Evolutionary conservation across 1,284 basidiomycete species (phyloP).

Genomic region (Trichosporon ovoides): DNA sequence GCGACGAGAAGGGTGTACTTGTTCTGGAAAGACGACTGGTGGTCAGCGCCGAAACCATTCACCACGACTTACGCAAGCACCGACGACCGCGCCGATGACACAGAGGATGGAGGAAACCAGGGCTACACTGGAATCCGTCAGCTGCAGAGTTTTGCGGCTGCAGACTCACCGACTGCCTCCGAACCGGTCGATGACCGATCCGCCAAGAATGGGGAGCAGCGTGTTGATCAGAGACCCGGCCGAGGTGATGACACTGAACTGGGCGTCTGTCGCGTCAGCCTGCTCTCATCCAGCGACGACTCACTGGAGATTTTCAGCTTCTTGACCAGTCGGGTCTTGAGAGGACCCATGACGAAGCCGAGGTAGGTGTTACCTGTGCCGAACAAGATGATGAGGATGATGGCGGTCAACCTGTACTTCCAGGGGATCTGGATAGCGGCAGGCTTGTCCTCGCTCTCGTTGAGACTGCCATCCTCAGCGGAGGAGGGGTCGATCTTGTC

Average conservation of each 20-base stretch:
- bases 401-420: conserved; percentile 21
- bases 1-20: conserved; percentile 32
- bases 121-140: not conserved
- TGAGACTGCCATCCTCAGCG: not conserved
- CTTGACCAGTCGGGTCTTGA: conserved; percentile 43
- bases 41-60: not conserved
- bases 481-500: not conserved
- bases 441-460: not conserved
- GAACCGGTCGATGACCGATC: conserved; percentile 49
- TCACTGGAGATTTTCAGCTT: conserved; percentile 40
- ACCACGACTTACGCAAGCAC: conserved; percentile 4
- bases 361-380: conserved; percentile 31
- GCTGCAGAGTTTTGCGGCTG: not conserved
- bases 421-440: conserved; percentile 3
- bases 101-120: conserved; percentile 2
- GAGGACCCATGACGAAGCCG: conserved; percentile 32
- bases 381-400: conserved; percentile 36
- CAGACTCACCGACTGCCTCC: conserved; percentile 33
- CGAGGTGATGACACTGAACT: conserved; percentile 46
- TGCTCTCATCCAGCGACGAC: conserved; percentile 1
- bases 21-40: conserved; percentile 24
- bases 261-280: conserved; percentile 33
- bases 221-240: conserved; percentile 47
- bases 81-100: conserved; percentile 6
- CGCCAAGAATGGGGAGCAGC: conserved; percentile 49